Base-by-base conservation (phyloP, 1,284 basidiomycete genomes). In the Vanrija sp. region DNA sequence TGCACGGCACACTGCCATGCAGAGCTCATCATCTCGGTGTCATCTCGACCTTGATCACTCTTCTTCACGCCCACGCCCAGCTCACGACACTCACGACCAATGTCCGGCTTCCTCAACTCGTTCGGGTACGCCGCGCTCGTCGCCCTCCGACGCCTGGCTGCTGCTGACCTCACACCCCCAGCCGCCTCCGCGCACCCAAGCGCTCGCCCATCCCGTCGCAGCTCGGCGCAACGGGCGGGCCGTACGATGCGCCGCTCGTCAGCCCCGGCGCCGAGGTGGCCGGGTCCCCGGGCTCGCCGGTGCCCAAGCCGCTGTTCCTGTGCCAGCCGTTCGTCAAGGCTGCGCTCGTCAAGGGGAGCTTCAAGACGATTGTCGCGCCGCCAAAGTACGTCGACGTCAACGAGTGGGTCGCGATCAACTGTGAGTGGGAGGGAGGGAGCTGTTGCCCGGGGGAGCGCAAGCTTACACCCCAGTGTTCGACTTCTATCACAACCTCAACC, bases 401-500 rank as follows among this genome's bases (percentile, higher is more conserved):
- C 83, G 96, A 98, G 77, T 98, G 96, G 96, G 91, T 98, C 29
- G 95, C 94, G 1, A 88, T 96, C 57, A 97, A 98, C 72, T 83
- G 93, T 97, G 72, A 72, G 90, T 81, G 9, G 15, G 28, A 6
- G 5, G 29, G 29, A 10, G 8, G 34, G 21, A 23, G 21, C 21
- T 23, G 21, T 23, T n/a, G n/a, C n/a, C n/a, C n/a, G 29, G 10
- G 10, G 29, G 10, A 12, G 57, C 52, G 7, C 6, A 12, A 3
- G 7, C 12, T 12, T 6, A 34, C 29, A 3, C 29, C 3, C 6
- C 29, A 94, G 91, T 95, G 55, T 94, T 90, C 69, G 92, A 95
- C 72, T 94, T 94, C 76, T 97, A 96, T 78, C 91, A 88, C 74
- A 97, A 97, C 75, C 80, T 98, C 61, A 98, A 98, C 74, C 87